Base-by-base conservation (phyloP, 2,329 filamentous ascomycete genomes). In the Cercospora zeae-maydis region DNA sequence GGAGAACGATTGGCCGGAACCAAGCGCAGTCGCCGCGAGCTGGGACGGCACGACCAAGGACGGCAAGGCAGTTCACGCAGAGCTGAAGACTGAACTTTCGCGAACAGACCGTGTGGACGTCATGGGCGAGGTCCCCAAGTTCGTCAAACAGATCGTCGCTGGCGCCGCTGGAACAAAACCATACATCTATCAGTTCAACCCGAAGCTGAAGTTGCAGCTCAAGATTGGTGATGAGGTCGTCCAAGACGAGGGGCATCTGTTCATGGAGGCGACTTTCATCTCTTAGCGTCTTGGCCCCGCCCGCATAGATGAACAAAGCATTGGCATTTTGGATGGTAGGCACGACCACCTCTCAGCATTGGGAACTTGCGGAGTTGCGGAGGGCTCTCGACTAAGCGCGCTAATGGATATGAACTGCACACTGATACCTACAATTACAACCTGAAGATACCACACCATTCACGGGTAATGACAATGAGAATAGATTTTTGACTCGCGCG, bases 181-280 rank as follows among this genome's bases (percentile, higher is more conserved):
- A 4, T 99, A 97, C 77, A 98, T 99, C 72, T 99, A 97, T 79
- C 95, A 96, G 89, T 98, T 88, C 78, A 83, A 83, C 16, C 89
- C 90, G 62, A 85, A 85, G 72, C 83, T 91, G 62, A 85, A 85
- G 14, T 80, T 99, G 70, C 93, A 95, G 82, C 73, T 99, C 70
- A 95, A 93, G 78, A 83, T 93, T 67, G 92, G 90, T 54, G 92
- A 92, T 63, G 83, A 91, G 71, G 89, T 93, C 72, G 84, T 87
- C 65, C 81, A 83, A 16, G 93, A 98, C 77, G 82, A 92, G 73
- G 95, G 95, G 53, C 81, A 79, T 52, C 79, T 96, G 59, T 96
- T 96, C 78, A 86, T 85, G 62, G 95, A 99, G 80, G 92, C 95
- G 2, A 97, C 93, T n/a, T 99, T 98, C 80, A 96, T 99, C 78